Evolutionary conservation across 2,329 filamentous ascomycete species (phyloP), one percentile per base, ranked within the genome.

Genomic region (Pyrenophora seminiperda): DNA sequence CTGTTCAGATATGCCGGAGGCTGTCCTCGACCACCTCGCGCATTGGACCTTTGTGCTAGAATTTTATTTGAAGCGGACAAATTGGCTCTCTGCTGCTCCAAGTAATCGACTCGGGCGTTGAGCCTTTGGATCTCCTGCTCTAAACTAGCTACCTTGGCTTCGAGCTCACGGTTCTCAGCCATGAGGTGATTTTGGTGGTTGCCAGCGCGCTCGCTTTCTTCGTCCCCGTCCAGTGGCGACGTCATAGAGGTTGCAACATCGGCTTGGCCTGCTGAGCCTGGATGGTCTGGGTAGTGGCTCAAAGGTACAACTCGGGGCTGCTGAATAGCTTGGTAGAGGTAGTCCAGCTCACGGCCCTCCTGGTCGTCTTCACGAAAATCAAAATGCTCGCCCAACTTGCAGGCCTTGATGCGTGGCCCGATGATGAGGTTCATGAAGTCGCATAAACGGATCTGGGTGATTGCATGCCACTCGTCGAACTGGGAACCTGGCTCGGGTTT

Each of bases 251-350:
- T 37, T 1, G 37, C 49, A 10, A 17, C 10, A 10, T 18, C n/a
- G 7, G 1, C 36, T 2, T 5, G 13, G 5, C 6, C 2, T 5
- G 20, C 19, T 1, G 22, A 24, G 5, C 17, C 33, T 11, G 44
- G 32, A 19, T 44, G 38, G 14, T 59, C 49, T 7, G 50, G 50
- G 34, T 60, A 63, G 6, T 54, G 49, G 9, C 13, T 19, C 3
- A 59, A 24, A 3, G 60, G 58, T 6, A 60, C 54, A 5, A 4
- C 13, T 9, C 60, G 55, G 39, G 60, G 42, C 14, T 55, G 46
- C 15, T 58, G 58, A 32, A 60, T 51, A 2, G 50, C 48, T 34
- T 62, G 54, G 30, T 52, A 63, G 2, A 56, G 19, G 27, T 47
- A 62, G 4, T 41, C 47, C 6, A 59, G 47, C 13, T 45, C 41